These are phyloP conservation scores for Exophiala alcalophila DNA, from an alignment of 2,329 filamentous ascomycete species.

Conservation along the genomic window DNA sequence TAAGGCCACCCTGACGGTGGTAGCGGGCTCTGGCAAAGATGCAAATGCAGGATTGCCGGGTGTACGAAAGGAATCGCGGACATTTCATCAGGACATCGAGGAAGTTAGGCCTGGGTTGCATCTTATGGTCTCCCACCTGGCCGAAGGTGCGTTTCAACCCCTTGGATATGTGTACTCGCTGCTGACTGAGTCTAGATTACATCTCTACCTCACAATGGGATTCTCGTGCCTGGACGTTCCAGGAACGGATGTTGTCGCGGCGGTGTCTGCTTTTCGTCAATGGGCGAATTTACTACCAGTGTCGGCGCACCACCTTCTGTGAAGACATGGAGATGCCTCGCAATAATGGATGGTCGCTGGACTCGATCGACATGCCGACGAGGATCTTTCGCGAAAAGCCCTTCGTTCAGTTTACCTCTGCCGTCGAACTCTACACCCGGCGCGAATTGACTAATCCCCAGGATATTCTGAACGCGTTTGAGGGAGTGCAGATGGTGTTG, in stretches of 20 bases:
- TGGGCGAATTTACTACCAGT: conserved; percentile 31
- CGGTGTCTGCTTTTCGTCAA: conserved; percentile 39
- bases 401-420: conserved; percentile 31
- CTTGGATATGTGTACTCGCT: background rate
- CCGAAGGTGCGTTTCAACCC: conserved; percentile 21
- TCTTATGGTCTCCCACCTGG: conserved; percentile 31
- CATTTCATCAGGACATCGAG: conserved; percentile 30
- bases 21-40: conserved; percentile 29
- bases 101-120: conserved; percentile 28
- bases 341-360: conserved; percentile 29
- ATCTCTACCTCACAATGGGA: conserved; percentile 37
- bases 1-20: conserved; percentile 26
- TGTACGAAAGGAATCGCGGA: conserved; percentile 30
- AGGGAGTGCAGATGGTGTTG: conserved; percentile 28
- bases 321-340: conserved; percentile 30
- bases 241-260: conserved; percentile 39
- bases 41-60: conserved; percentile 32
- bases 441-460: conserved; percentile 28
- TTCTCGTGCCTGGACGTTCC: conserved; percentile 41
- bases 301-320: conserved; percentile 30
- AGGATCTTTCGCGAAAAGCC: conserved; percentile 30
- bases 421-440: conserved; percentile 31
- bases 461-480: conserved; percentile 30
- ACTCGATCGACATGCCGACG: conserved; percentile 32
- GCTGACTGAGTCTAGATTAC: conserved; percentile 20